Conservation (phyloP, 2,329 filamentous ascomycete genomes). For the Botrytis cinerea region DNA sequence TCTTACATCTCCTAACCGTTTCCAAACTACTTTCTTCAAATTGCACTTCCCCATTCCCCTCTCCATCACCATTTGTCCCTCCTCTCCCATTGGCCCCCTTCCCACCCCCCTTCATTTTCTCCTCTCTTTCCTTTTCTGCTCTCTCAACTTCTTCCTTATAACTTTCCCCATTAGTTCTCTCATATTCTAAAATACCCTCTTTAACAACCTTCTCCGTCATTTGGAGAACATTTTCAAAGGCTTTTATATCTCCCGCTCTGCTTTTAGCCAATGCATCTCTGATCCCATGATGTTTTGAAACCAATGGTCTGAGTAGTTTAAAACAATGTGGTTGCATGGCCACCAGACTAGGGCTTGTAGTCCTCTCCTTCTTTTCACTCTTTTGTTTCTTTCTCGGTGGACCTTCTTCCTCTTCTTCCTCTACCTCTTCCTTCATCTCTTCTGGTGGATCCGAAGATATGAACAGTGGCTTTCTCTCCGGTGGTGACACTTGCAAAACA, state of each 20-base stretch:
- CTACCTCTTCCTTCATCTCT: conserved; percentile 49
- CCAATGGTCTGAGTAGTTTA: conserved; percentile 81
- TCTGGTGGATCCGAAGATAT: conserved; percentile 53
- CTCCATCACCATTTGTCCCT: conserved; percentile 36
- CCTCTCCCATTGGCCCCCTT: conserved; percentile 42
- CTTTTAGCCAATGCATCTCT: conserved; percentile 78
- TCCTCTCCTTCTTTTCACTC: conserved; percentile 44
- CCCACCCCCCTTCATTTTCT: conserved; percentile 35
- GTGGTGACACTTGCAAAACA: conserved; percentile 66
- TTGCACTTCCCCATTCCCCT: conserved; percentile 36
- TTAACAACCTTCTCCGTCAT: conserved; percentile 77
- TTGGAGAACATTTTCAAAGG: conserved; percentile 73
- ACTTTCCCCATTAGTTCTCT: conserved; percentile 53
- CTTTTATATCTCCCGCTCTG: conserved; percentile 68
- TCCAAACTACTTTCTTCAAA: conserved; percentile 60
- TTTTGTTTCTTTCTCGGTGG: conserved; percentile 46
- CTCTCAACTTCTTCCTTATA: conserved; percentile 46
- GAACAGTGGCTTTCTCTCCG: conserved; percentile 71
- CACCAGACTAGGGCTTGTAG: conserved; percentile 62
- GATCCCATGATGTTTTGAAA: conserved; percentile 78
- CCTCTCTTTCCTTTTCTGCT: conserved; percentile 31
- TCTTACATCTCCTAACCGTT: conserved; percentile 70
- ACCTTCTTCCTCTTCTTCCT: conserved; percentile 34
- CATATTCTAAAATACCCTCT: conserved; percentile 69
- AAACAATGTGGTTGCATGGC: conserved; percentile 92